Base-by-base conservation (phyloP, 257 asterid genomes). In the Thymus mandschuricus region DNA sequence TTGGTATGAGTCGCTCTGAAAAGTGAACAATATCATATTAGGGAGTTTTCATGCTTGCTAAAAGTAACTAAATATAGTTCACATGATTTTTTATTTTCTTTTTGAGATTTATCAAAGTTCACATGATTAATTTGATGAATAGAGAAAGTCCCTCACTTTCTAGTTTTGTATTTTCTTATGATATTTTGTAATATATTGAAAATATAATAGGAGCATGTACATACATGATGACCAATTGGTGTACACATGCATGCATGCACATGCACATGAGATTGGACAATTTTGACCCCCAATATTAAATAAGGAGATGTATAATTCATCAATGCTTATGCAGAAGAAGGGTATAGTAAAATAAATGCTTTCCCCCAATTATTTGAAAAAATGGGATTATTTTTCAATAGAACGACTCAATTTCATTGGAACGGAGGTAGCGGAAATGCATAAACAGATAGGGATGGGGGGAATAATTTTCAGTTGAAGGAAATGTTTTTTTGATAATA, bases 1-100 rank as follows among this genome's bases (percentile, higher is more conserved):
- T 81, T 82, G 92, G 66, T 93, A 93, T 40, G 96, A 81, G 79
- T 93, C 97, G 38, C 96, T 93, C 98, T 93, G 75, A 9, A 74
- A 46, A 44, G 67, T 27, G 10, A 30, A 44, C 0, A 63, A 6
- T 6, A 57, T 6, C 11, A 3, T 15, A 31, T 21, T 30, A 59
- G 4, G n/a, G n/a, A 13, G 51, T 15, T 68, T 43, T 11, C 8
- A 8, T 21, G 21, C 21, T 21, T 21, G 6, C 15, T 13, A 30
- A 55, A 31, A 31, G 10, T 4, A 56, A 3, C 40, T 10, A 56
- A 44, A 2, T 3, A 44, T 10, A 9, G 2, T 44, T 7, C 49
- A 44, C 49, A 44, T 44, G 49, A 44, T 4, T 38, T 38, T 38
- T 21, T 38, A 38, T 38, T 38, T 3, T 3, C 44, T 38, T 44